Evolutionary conservation across 2,329 filamentous ascomycete species (phyloP).

Genomic region (Hypoxylon sp.): DNA sequence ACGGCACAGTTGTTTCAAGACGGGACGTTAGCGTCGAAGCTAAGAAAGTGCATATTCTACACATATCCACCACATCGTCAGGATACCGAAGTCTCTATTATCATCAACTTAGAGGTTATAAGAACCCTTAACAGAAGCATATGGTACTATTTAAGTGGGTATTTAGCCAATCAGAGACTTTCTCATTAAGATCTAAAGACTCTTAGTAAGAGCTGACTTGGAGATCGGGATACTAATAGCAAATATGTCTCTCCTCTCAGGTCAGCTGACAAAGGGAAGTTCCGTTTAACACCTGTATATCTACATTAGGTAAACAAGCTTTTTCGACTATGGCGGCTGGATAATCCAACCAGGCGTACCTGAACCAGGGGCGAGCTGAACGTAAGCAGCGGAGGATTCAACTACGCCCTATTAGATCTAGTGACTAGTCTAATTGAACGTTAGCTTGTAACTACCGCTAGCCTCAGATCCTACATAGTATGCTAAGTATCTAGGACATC

Average conservation of each 20-base stretch:
- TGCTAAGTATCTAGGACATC: background rate
- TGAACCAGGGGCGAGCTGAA: constrained; percentile 17
- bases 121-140: background rate
- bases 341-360: constrained; percentile 11
- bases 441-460: constrained; percentile 14
- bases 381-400: constrained; percentile 26
- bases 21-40: background rate
- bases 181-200: constrained; percentile 17
- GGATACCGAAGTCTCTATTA: constrained; percentile 6
- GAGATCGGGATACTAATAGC: background rate
- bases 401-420: constrained; percentile 9
- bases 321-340: background rate
- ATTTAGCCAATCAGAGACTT: background rate
- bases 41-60: background rate
- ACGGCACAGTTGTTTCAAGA: background rate
- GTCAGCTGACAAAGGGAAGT: constrained; percentile 12
- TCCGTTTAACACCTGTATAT: constrained; percentile 5
- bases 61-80: too few relatives aligned
- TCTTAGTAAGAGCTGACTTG: background rate
- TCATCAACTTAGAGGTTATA: background rate
- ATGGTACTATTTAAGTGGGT: constrained; percentile 6
- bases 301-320: background rate
- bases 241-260: background rate
- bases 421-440: background rate
- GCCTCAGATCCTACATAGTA: constrained; percentile 5